Percentiles rank a stretch among this genome's conserved stretches.
Conservation (phyloP, 164 flowering plant species). For the Protea cynaroides region DNA sequence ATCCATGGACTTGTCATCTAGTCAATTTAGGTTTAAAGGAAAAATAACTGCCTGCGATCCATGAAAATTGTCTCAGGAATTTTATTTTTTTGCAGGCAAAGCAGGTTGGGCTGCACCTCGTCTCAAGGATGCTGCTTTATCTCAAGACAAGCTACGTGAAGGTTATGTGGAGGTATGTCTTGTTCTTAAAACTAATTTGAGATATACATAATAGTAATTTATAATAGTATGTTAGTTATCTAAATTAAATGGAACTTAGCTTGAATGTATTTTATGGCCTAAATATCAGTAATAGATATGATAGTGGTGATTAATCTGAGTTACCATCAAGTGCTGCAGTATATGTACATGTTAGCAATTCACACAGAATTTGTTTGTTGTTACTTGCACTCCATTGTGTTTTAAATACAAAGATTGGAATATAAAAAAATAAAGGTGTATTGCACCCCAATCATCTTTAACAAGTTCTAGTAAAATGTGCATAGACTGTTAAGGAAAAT, state of each 20-base stretch:
- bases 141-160: conserved; percentile 86
- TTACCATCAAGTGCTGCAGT: too few relatives aligned
- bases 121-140: conserved; percentile 90
- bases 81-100: conserved; percentile 50
- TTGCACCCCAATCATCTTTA: too few relatives aligned
- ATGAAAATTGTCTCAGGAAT: conserved; percentile 1
- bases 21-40: background rate
- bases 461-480: too few relatives aligned
- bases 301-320: background rate
- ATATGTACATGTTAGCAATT: too few relatives aligned
- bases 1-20: too few relatives aligned
- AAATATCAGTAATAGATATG: background rate
- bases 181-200: background rate
- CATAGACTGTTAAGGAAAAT: too few relatives aligned
- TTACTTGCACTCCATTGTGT: too few relatives aligned
- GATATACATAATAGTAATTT: too few relatives aligned
- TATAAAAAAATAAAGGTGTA: too few relatives aligned
- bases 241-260: background rate
- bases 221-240: too few relatives aligned
- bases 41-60: background rate
- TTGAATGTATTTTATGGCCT: background rate
- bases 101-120: conserved; percentile 98
- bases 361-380: too few relatives aligned
- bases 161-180: conserved; percentile 80
- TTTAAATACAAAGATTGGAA: too few relatives aligned